phyloP scores from a whole-genome alignment of 192 early-diverging fungal species.

The Lobosporangium transversale region DNA sequence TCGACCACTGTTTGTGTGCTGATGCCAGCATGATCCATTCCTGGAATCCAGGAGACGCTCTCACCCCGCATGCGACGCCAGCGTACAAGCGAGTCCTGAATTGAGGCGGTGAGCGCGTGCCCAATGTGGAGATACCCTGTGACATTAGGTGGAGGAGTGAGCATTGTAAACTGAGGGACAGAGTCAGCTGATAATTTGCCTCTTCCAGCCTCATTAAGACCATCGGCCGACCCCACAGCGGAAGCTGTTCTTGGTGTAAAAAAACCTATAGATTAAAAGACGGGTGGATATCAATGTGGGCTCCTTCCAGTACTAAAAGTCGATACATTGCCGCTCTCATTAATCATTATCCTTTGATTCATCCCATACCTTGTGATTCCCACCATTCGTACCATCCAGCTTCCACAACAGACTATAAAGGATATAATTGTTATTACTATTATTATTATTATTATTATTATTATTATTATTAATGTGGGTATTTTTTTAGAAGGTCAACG shows the following conservation, averaged over 20 bases:
- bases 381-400: constrained; percentile 97
- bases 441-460: neutral
- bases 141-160: constrained; percentile 96
- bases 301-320: too few relatives aligned
- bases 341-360: too few relatives aligned
- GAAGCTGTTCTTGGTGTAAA: constrained; percentile 39
- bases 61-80: constrained; percentile 94
- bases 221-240: constrained; percentile 35
- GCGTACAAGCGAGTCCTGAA: constrained; percentile 81
- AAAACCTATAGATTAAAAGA: constrained; percentile 9
- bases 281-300: too few relatives aligned
- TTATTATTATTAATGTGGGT: neutral
- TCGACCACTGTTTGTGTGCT: constrained; percentile 97
- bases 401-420: constrained; percentile 69
- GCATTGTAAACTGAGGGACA: constrained; percentile 76
- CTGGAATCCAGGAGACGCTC: constrained; percentile 89
- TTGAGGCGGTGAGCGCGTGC: constrained; percentile 90
- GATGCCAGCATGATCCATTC: constrained; percentile 98
- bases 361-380: constrained; percentile 80
- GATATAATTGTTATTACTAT: neutral
- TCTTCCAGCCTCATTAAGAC: constrained; percentile 58
- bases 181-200: constrained; percentile 38
- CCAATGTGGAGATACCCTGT: constrained; percentile 96
- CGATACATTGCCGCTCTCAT: neutral
- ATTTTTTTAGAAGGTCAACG: neutral